Percentiles rank a stretch among this genome's conserved stretches.
Evolutionary conservation across 768 basidiomycete genomes (phyloP).

Genomic region (Kwoniella heveanensis): DNA sequence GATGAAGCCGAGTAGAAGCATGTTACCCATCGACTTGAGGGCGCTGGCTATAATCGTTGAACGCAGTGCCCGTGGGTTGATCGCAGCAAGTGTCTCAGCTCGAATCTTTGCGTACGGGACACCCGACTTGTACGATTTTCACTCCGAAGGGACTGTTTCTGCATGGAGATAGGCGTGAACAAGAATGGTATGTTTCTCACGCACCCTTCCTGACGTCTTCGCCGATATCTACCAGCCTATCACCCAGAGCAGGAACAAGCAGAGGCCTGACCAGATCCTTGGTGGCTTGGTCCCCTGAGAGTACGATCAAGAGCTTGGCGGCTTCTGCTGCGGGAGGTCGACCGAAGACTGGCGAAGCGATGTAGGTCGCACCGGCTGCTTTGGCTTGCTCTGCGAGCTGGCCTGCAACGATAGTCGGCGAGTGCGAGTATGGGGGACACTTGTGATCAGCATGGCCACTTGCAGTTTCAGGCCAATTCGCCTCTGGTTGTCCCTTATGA

Average conservation of each 20-base stretch:
- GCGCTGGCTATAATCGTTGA: slow-evolving; percentile 13
- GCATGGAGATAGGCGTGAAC: not conserved
- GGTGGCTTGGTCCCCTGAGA: slow-evolving; percentile 18
- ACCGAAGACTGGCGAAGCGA: slow-evolving; percentile 36
- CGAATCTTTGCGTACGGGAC: too few species aligned
- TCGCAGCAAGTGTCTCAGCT: too few species aligned
- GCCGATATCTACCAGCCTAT: slow-evolving; percentile 31
- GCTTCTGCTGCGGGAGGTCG: slow-evolving; percentile 29
- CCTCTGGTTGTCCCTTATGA: too few species aligned
- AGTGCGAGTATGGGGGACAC: too few species aligned
- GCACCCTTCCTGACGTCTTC: slow-evolving; percentile 35
- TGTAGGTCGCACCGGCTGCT: slow-evolving; percentile 22
- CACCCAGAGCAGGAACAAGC: slow-evolving; percentile 22
- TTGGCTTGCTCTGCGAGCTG: slow-evolving; percentile 22
- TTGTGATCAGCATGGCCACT: too few species aligned
- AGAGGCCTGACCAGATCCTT: slow-evolving; percentile 23
- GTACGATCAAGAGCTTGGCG: slow-evolving; percentile 21
- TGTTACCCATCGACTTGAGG: slow-evolving; percentile 35
- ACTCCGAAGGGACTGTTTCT: too few species aligned
- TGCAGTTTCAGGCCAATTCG: too few species aligned
- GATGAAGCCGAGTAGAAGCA: slow-evolving; percentile 26
- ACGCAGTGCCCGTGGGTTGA: too few species aligned
- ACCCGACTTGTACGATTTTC: too few species aligned
- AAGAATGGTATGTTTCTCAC: not conserved
- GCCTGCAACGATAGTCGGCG: too few species aligned